Conservation (phyloP, 352 stramenopile genomes). For the Phytophthora crassamura region DNA sequence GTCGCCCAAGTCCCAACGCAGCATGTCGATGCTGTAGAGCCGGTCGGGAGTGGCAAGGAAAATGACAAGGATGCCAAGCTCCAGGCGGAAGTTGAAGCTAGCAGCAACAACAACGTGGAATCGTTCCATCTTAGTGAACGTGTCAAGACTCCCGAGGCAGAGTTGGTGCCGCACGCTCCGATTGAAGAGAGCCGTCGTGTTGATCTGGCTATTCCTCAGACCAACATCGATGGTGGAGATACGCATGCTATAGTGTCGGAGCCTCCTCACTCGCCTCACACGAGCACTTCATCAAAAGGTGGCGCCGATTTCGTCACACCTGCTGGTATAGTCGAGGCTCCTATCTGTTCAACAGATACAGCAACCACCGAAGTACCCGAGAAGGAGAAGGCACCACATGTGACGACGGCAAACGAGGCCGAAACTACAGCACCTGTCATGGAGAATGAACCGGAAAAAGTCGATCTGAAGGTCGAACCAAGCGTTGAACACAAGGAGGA, state of each 20-base stretch:
- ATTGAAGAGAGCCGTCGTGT: constrained; percentile 19
- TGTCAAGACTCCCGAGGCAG: constrained; percentile 7
- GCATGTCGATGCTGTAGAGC: constrained; percentile 15
- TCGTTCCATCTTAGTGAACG: background rate
- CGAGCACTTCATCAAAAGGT: constrained; percentile 4
- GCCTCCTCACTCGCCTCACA: background rate
- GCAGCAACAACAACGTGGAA: constrained; percentile 15
- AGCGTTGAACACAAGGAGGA: background rate
- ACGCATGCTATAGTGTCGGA: background rate
- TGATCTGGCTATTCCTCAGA: constrained; percentile 1
- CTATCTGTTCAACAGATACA: background rate
- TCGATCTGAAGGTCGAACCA: background rate
- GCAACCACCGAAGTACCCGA: constrained; percentile 5
- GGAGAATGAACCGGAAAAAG: background rate
- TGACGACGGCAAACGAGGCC: background rate
- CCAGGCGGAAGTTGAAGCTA: constrained; percentile 2
- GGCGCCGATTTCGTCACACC: constrained; percentile 29
- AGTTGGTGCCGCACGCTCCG: background rate
- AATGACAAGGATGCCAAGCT: constrained; percentile 12
- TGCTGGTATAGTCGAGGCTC: constrained; percentile 31
- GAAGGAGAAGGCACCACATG: background rate
- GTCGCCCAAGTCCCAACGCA: constrained; percentile 9
- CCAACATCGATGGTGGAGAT: background rate
- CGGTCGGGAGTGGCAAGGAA: background rate
- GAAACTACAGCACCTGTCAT: background rate